Evolutionary conservation across 441 rosid genomes (phyloP), one percentile per base, ranked within the genome.

Genomic region (Bruguiera hainesii): DNA sequence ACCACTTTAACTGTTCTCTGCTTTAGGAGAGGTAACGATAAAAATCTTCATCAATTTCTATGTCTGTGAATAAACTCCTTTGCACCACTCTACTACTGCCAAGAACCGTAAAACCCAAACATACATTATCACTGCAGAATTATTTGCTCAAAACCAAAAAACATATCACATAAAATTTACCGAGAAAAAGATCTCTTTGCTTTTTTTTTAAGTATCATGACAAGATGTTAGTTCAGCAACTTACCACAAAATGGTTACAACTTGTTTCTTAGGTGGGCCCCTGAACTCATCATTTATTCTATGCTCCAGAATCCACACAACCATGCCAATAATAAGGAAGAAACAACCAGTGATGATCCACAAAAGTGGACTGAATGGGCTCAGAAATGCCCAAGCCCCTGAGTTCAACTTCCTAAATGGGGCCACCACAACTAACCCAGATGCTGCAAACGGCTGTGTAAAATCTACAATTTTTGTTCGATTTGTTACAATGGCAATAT

Each of bases 231-330:
- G 49, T 48, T 42, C 23, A 51, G 59, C 33, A 63, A 51, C 80
- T 67, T 60, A 94, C 98, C 97, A 94, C 53, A 91, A 83, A 75
- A 94, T 58, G 49, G 99, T 91, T 56, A 82, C 83, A 56, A 85
- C 3, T 78, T 94, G 99, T 73, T 72, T 67, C 73, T 72, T 84
- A 19, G 99, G 99, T 19, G 99, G 80, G 29, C 99, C 99, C 58
- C 99, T 79, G 81, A 94, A 94, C 35, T 94, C 98, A 50, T 94
- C 94, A 51, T 94, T 94, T 53, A 79, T 79, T 79, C 99, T 75
- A 69, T 94, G 99, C 73, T 94, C 99, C 65, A 94, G 82, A 81
- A 90, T 78, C 99, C 99, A 94, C 56, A 94, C 89, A 59, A 90
- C 94, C 55, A 84, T 56, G 25, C 98, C 99, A 6, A 94, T 76